A percentile compares a stretch with the other conserved stretches of the same genome.
Conservation (phyloP, 495 filamentous ascomycete genomes). For the Podospora sp. region DNA sequence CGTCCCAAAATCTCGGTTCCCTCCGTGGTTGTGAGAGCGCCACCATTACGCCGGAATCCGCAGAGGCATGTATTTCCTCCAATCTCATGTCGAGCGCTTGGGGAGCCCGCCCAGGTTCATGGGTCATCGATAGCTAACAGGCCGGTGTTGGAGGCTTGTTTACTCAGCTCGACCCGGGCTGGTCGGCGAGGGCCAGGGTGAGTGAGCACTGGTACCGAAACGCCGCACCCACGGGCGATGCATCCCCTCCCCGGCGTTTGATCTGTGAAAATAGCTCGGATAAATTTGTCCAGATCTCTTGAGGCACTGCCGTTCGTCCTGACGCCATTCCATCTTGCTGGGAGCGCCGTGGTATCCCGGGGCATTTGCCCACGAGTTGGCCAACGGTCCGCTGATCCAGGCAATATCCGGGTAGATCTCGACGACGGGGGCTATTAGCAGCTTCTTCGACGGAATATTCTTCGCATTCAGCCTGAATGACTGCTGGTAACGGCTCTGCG, state of each 20-base stretch:
- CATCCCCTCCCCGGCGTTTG: neutral
- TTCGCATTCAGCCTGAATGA: conserved; percentile 15
- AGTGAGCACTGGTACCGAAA: neutral
- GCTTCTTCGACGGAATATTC: conserved; percentile 18
- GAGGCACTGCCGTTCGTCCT: neutral
- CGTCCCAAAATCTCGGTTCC: neutral
- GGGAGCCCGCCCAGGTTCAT: neutral
- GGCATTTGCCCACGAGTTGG: conserved; percentile 9
- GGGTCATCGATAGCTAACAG: neutral
- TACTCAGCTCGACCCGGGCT: neutral
- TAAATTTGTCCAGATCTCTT: conserved; percentile 13
- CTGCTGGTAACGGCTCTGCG: conserved; percentile 6
- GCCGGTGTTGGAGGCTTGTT: neutral
- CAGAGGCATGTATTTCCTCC: conserved; percentile 14
- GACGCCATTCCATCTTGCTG: conserved; percentile 2
- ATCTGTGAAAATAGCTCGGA: conserved; percentile 14
- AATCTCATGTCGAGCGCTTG: conserved; percentile 3
- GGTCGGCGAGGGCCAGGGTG: neutral
- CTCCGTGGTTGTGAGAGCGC: neutral
- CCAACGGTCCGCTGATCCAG: conserved; percentile 1
- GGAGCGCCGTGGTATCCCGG: conserved; percentile 9
- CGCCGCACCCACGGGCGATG: neutral
- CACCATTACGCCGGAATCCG: neutral
- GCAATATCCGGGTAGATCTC: conserved; percentile 20
- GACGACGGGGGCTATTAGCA: neutral